Percentiles rank a stretch among this genome's conserved stretches.
These are phyloP conservation scores for Saussurea involucrata DNA, from an alignment of 129 eudicot genomes.

Conservation along the genomic window DNA sequence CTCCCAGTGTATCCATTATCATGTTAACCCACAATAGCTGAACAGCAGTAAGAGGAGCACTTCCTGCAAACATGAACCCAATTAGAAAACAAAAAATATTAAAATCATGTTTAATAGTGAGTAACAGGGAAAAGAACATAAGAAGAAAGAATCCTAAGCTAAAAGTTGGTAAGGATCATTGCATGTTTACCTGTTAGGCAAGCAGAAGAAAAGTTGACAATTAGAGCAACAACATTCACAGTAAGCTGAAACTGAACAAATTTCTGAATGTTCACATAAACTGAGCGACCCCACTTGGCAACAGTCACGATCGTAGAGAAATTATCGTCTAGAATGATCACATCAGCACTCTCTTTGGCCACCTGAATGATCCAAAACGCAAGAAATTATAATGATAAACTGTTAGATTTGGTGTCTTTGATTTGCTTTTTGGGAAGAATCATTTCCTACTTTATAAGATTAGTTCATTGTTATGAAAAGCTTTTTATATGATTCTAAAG, in stretches of 20 bases:
- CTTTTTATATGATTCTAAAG: neutral
- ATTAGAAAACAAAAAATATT: neutral
- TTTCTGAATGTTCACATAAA: conserved; percentile 90
- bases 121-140: neutral
- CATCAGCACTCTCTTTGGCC: conserved; percentile 98
- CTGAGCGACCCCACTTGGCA: conserved; percentile 97
- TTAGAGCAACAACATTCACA: conserved; percentile 81
- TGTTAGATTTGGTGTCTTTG: neutral
- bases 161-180: neutral
- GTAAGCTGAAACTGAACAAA: conserved; percentile 97
- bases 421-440: neutral
- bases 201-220: conserved; percentile 93
- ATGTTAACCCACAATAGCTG: conserved; percentile 98
- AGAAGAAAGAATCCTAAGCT: neutral
- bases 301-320: conserved; percentile 94
- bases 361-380: conserved; percentile 42
- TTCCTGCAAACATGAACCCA: conserved; percentile 43
- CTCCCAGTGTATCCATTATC: conserved; percentile 98
- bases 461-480: neutral
- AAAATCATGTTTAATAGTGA: neutral
- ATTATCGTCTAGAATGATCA: conserved; percentile 84
- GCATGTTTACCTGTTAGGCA: conserved; percentile 74
- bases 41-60: conserved; percentile 90
- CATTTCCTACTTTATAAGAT: neutral
- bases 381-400: neutral